Evolutionary conservation across 176 grass and related monocot genomes (phyloP).

Genomic region (Cenchrus americanus): DNA sequence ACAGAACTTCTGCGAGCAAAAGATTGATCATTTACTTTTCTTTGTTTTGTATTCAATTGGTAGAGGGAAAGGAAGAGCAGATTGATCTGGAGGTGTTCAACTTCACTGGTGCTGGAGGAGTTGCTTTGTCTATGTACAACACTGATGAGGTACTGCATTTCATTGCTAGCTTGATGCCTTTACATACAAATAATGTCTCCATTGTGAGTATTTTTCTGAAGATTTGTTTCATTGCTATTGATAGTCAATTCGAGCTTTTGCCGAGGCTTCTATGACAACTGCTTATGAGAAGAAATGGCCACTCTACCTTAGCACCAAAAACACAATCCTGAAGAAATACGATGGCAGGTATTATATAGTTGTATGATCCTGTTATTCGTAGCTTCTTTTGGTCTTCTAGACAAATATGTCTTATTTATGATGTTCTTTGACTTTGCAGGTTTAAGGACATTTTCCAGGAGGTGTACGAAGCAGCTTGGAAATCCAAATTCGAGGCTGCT

Average conservation of each 20-base stretch:
- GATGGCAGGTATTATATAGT: constrained; percentile 77
- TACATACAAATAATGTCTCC: constrained; percentile 16
- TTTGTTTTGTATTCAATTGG: constrained; percentile 36
- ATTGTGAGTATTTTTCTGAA: constrained; percentile 14
- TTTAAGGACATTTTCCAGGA: constrained; percentile 99
- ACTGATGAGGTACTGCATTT: constrained; percentile 75
- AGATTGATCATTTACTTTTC: constrained; percentile 25
- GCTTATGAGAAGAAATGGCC: constrained; percentile 97
- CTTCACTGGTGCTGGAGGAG: constrained; percentile 93
- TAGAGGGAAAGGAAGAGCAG: constrained; percentile 78
- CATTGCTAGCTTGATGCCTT: background rate
- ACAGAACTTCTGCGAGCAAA: constrained; percentile 26
- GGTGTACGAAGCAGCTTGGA: constrained; percentile 94
- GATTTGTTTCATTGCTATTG: constrained; percentile 23
- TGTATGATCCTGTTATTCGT: constrained; percentile 15
- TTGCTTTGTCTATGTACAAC: constrained; percentile 97
- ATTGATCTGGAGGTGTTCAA: constrained; percentile 94
- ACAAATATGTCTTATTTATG: background rate
- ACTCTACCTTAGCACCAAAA: constrained; percentile 96
- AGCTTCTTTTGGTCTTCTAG: background rate
- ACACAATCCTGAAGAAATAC: constrained; percentile 99
- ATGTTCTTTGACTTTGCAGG: constrained; percentile 54
- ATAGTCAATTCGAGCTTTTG: constrained; percentile 90
- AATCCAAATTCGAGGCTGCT: constrained; percentile 83
- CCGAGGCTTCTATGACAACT: constrained; percentile 86